These are phyloP conservation scores for Triticum turgidum DNA, from an alignment of 176 grass and related monocot genomes.

Conservation along the genomic window DNA sequence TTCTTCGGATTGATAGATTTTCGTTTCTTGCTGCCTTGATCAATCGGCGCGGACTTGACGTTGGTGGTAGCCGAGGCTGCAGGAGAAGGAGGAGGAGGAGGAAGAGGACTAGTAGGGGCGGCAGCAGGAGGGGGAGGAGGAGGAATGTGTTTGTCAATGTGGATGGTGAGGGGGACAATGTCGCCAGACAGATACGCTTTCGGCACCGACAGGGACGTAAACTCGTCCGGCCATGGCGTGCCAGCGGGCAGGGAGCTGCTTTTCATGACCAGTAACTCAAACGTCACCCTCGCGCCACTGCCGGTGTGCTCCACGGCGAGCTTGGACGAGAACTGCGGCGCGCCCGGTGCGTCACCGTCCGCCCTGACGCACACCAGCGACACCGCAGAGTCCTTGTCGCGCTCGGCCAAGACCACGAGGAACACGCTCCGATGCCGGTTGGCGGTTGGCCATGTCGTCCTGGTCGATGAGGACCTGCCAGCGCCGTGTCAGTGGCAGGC, in stretches of 20 bases:
- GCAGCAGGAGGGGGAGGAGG: too few relatives aligned
- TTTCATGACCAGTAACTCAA: neutral
- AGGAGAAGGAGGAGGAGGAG: neutral
- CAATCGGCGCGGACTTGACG: too few relatives aligned
- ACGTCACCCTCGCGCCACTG: neutral
- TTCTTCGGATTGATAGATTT: too few relatives aligned
- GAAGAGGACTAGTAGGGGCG: neutral
- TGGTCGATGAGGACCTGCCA: neutral
- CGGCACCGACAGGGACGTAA: neutral
- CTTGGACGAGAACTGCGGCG: neutral
- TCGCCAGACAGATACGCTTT: neutral
- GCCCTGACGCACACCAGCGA: neutral
- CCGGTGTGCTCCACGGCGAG: neutral
- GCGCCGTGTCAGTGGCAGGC: neutral
- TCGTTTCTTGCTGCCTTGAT: too few relatives aligned
- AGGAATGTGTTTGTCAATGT: too few relatives aligned
- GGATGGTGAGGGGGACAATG: too few relatives aligned
- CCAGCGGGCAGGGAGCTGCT: neutral
- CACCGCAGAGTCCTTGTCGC: neutral
- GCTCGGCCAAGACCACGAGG: neutral
- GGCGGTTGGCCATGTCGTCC: neutral
- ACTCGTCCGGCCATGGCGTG: too few relatives aligned
- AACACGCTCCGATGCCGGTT: neutral
- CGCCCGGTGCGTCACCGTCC: neutral
- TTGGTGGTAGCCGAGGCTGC: too few relatives aligned